Evolutionary conservation across 2,329 filamentous ascomycete genomes (phyloP).

Genomic region (Beauveria scarabaeidicola): DNA sequence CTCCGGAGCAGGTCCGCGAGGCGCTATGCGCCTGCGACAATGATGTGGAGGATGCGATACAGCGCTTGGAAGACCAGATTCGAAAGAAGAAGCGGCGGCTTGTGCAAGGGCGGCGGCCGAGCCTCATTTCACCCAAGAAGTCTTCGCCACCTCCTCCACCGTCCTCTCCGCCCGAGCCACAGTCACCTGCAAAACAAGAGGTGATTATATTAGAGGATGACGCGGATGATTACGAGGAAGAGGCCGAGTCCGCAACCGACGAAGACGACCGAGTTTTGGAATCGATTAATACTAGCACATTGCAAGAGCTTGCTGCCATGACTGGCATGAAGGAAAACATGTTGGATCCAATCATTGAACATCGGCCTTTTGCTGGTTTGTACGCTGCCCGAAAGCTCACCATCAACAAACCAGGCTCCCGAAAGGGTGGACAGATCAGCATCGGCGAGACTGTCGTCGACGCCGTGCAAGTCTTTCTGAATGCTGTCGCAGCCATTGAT

Average conservation of each 20-base stretch:
- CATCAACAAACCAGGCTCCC: slow-evolving; percentile 39
- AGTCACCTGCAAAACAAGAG: slow-evolving; percentile 15
- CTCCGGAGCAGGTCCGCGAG: slow-evolving; percentile 24
- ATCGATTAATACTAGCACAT: slow-evolving; percentile 74
- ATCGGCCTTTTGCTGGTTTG: slow-evolving; percentile 65
- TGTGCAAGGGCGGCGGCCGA: slow-evolving; percentile 27
- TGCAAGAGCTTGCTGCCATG: slow-evolving; percentile 72
- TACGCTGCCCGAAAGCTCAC: slow-evolving; percentile 59
- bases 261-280: slow-evolving; percentile 50
- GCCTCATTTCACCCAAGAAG: slow-evolving; percentile 14
- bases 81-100: slow-evolving; percentile 26
- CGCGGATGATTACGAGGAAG: slow-evolving; percentile 32
- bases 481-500: slow-evolving; percentile 75
- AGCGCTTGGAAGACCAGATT: slow-evolving; percentile 20
- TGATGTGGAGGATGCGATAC: slow-evolving; percentile 29
- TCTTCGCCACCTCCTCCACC: slow-evolving; percentile 15
- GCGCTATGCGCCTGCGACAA: slow-evolving; percentile 25
- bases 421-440: slow-evolving; percentile 36
- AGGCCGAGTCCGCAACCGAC: slow-evolving; percentile 22
- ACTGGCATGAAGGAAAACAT: slow-evolving; percentile 64
- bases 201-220: slow-evolving; percentile 32
- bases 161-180: slow-evolving; percentile 1
- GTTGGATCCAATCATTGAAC: slow-evolving; percentile 59
- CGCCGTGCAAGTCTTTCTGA: slow-evolving; percentile 60
- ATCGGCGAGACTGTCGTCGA: slow-evolving; percentile 46